phyloP scores from a whole-genome alignment of 345 rosid species.

The Heritiera littoralis region DNA sequence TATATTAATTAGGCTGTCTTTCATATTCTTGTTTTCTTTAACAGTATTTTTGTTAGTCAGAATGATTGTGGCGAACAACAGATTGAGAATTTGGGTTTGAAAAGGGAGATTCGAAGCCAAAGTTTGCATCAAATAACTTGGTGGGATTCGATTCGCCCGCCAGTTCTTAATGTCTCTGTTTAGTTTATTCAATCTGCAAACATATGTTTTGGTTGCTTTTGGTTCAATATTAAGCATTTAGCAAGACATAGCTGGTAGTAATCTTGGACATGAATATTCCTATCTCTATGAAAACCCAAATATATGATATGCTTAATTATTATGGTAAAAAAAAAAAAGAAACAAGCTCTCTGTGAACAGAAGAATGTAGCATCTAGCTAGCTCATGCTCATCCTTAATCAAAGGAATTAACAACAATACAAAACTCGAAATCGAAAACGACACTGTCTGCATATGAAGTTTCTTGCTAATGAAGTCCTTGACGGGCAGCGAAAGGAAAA shows the following conservation, averaged over 20 bases:
- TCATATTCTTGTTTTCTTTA: not conserved
- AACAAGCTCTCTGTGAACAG: not conserved
- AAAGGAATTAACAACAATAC: not conserved
- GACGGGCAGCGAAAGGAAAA: not conserved
- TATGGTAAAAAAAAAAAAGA: not conserved
- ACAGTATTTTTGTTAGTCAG: not conserved
- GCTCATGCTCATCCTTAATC: not conserved
- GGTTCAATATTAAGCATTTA: conserved; percentile 16
- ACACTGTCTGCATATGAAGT: no score
- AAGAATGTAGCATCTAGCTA: not conserved
- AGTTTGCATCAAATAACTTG: conserved; percentile 11
- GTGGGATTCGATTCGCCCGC: conserved; percentile 34
- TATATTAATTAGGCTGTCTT: not conserved
- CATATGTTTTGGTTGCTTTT: conserved; percentile 19
- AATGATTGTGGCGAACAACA: not conserved
- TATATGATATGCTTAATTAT: not conserved
- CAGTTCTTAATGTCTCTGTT: not conserved
- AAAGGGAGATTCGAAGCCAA: conserved; percentile 33
- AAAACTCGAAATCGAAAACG: no score
- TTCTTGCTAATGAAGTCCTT: no score
- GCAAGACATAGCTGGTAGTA: not conserved
- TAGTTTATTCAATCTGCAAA: not conserved
- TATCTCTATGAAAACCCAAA: not conserved
- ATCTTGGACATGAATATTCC: conserved; percentile 1
- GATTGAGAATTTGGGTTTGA: conserved; percentile 5